Evolutionary conservation across 768 basidiomycete genomes (phyloP).

Genomic region (Boletus eberwhitei): DNA sequence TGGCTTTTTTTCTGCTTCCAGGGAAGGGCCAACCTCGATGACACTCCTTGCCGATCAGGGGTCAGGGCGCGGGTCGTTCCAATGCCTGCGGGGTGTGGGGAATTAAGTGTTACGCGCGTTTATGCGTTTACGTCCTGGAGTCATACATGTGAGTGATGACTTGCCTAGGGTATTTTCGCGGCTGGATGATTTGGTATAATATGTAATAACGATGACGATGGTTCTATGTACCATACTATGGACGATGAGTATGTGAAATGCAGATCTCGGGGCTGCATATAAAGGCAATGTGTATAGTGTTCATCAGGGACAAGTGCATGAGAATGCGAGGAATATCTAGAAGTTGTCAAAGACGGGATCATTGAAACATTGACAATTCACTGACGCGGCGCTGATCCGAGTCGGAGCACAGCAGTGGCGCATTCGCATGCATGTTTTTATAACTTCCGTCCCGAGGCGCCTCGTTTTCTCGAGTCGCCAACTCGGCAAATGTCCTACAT

Average conservation of each 20-base stretch:
- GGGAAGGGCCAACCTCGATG: neutral
- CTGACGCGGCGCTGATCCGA: constrained; percentile 5
- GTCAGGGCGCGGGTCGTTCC: constrained; percentile 22
- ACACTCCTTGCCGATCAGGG: constrained; percentile 13
- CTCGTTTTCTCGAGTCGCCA: no score
- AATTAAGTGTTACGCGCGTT: constrained; percentile 6
- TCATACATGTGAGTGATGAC: constrained; percentile 1
- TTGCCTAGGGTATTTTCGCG: neutral
- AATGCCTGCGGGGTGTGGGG: constrained; percentile 14
- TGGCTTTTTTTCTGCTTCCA: neutral
- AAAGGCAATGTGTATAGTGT: no score
- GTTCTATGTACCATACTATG: neutral
- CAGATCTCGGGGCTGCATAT: no score
- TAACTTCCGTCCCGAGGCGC: constrained; percentile 1
- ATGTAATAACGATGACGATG: constrained; percentile 16
- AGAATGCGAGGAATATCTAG: no score
- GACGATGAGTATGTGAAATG: constrained; percentile 7
- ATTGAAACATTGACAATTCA: neutral
- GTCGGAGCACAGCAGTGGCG: neutral
- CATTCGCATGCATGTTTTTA: neutral
- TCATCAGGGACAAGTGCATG: no score
- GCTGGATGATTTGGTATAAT: constrained; percentile 14
- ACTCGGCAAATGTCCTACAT: neutral
- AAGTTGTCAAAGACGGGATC: neutral
- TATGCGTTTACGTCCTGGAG: constrained; percentile 9